Conservation (phyloP, 768 basidiomycete genomes). For the Mycena belliarum region DNA sequence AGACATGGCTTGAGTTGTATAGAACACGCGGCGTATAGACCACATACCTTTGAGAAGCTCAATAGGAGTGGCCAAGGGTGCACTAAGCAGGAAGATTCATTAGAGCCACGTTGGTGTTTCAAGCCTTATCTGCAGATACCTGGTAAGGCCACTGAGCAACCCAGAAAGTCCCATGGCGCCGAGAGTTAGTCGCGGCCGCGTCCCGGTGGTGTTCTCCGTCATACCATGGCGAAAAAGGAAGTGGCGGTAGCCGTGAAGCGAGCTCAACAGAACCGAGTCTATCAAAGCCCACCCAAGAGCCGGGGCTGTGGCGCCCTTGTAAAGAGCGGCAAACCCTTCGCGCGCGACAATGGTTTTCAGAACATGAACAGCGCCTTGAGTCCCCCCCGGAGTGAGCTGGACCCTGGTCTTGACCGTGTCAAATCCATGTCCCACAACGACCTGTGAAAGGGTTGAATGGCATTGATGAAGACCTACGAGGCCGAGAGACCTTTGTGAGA, state of each 20-base stretch:
- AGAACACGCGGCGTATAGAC: no score
- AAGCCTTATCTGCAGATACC: slow-evolving; percentile 36
- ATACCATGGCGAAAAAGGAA: slow-evolving; percentile 53
- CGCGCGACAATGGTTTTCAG: background rate
- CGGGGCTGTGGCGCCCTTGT: slow-evolving; percentile 75
- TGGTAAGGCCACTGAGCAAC: slow-evolving; percentile 68
- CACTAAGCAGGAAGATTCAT: slow-evolving; percentile 37
- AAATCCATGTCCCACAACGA: slow-evolving; percentile 72
- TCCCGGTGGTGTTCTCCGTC: slow-evolving; percentile 50
- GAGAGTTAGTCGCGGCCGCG: slow-evolving; percentile 58
- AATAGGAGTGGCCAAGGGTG: slow-evolving; percentile 72
- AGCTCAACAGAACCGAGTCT: slow-evolving; percentile 60
- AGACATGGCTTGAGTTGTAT: no score
- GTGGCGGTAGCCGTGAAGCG: slow-evolving; percentile 72
- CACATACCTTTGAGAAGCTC: slow-evolving; percentile 77
- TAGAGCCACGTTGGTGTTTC: background rate
- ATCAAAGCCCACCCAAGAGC: slow-evolving; percentile 74
- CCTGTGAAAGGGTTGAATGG: slow-evolving; percentile 37
- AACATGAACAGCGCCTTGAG: slow-evolving; percentile 5
- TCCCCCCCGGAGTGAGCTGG: background rate
- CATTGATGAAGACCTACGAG: background rate
- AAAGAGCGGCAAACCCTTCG: slow-evolving; percentile 64
- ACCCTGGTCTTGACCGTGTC: slow-evolving; percentile 17
- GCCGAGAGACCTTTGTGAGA: background rate
- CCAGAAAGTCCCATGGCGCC: slow-evolving; percentile 68